A percentile compares a stretch with the other conserved stretches of the same genome.
phyloP scores from a whole-genome alignment of 805 yeast genomes.

The Myxozyma melibiosi region DNA sequence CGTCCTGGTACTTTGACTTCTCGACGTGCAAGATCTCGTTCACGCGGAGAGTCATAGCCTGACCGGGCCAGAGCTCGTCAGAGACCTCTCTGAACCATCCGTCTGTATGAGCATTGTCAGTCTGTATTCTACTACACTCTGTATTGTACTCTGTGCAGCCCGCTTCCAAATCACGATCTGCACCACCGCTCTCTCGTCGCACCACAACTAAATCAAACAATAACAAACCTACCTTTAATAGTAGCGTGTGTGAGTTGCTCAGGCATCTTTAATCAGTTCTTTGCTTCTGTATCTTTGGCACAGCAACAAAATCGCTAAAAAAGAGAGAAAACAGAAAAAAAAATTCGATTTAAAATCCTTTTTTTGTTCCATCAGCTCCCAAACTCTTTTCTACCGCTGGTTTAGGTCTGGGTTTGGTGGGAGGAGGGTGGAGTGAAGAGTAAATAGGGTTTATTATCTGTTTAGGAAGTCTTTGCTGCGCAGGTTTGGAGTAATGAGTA shows the following conservation, averaged over 20 bases:
- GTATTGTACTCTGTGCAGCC: neutral
- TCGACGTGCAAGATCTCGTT: constrained; percentile 83
- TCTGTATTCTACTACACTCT: neutral
- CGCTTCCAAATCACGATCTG: neutral
- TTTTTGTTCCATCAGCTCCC: no score
- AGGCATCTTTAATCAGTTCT: constrained; percentile 19
- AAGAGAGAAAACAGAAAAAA: neutral
- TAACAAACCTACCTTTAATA: constrained; percentile 31
- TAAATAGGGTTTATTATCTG: neutral
- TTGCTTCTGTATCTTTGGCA: neutral
- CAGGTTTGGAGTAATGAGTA: no score
- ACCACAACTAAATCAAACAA: neutral
- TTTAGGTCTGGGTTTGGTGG: no score
- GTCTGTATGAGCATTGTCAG: constrained; percentile 45
- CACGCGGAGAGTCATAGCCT: constrained; percentile 90
- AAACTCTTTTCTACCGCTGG: neutral
- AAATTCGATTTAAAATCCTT: neutral
- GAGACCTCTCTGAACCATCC: constrained; percentile 98
- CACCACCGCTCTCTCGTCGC: neutral
- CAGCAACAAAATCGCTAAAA: neutral
- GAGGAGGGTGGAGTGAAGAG: no score
- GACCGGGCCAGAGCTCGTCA: constrained; percentile 98
- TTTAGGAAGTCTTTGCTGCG: neutral
- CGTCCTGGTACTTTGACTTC: constrained; percentile 89
- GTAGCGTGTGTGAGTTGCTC: constrained; percentile 37